These are phyloP conservation scores for Mortierella sp. DNA, from an alignment of 371 early-diverging fungal genomes.

Conservation along the genomic window DNA sequence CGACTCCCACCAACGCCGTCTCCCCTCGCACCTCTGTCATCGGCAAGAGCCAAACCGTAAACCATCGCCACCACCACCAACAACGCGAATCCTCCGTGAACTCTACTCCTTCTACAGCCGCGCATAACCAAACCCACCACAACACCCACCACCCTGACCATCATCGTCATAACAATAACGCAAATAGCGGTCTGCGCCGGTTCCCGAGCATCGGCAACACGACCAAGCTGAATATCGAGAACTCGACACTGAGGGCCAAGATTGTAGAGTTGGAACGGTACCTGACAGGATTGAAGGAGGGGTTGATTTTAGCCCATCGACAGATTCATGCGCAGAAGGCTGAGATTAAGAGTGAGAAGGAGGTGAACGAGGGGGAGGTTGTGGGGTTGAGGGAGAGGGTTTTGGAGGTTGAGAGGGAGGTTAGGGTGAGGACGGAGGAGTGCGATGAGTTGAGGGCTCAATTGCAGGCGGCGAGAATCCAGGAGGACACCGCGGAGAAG, in stretches of 20 bases:
- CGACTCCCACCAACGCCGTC: not conserved
- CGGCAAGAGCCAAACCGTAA: not conserved
- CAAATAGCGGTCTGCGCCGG: slow-evolving; percentile 35
- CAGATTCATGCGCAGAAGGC: slow-evolving; percentile 31
- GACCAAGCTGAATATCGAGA: slow-evolving; percentile 38
- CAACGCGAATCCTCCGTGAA: not conserved
- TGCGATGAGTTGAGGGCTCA: slow-evolving; percentile 21
- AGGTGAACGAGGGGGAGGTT: slow-evolving; percentile 14
- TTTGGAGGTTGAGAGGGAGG: slow-evolving; percentile 34
- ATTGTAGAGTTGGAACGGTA: slow-evolving; percentile 51
- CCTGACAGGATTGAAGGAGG: slow-evolving; percentile 50
- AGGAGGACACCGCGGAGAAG: slow-evolving; percentile 4
- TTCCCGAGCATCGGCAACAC: slow-evolving; percentile 48
- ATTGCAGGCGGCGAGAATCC: slow-evolving; percentile 8
- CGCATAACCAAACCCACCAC: not conserved
- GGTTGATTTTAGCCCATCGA: slow-evolving; percentile 38
- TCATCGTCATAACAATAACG: slow-evolving; percentile 18
- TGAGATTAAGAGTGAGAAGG: slow-evolving; percentile 30
- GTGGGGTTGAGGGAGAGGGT: slow-evolving; percentile 20
- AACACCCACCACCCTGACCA: not conserved
- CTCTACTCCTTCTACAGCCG: not conserved
- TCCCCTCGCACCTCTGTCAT: slow-evolving; percentile 8
- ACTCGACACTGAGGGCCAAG: slow-evolving; percentile 43
- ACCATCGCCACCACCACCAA: not conserved
- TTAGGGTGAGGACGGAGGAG: slow-evolving; percentile 35